phyloP scores from a whole-genome alignment of 305 asterid genomes.

The Solanum aculeatissimum region DNA sequence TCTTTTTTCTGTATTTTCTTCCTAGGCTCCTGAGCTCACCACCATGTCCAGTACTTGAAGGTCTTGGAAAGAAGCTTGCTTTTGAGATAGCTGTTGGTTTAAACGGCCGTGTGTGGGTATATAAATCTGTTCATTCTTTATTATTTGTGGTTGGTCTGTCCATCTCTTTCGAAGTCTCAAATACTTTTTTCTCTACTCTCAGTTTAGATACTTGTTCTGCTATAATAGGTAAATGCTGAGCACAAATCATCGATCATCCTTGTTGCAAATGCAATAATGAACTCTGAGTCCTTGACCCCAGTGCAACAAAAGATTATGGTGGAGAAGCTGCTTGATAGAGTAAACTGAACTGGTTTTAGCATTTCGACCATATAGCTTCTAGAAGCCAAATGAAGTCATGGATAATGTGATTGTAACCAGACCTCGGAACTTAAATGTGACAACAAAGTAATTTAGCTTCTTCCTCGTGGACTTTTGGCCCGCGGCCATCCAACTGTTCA shows the following conservation, averaged over 20 bases:
- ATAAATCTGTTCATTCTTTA: constrained; percentile 1
- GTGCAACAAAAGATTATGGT: constrained; percentile 80
- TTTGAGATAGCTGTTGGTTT: constrained; percentile 92
- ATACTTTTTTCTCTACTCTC: not conserved
- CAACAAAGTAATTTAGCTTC: not conserved
- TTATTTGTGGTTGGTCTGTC: not conserved
- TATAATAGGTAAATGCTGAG: constrained; percentile 66
- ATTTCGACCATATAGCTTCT: not conserved
- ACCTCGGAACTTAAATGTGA: not conserved
- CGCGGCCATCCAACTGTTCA: not conserved
- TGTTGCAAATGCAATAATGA: constrained; percentile 74
- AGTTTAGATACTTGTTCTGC: not conserved
- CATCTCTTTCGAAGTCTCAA: not conserved
- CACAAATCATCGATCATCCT: constrained; percentile 55
- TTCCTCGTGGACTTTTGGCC: not conserved
- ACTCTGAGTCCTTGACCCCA: constrained; percentile 66
- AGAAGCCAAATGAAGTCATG: not conserved
- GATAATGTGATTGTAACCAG: not conserved
- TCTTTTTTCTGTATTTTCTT: constrained; percentile 1
- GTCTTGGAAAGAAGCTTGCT: constrained; percentile 85
- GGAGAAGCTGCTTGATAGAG: constrained; percentile 62
- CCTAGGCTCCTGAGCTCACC: constrained; percentile 74
- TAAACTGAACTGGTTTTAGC: constrained; percentile 21
- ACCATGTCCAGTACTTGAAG: constrained; percentile 80
- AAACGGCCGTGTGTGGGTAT: constrained; percentile 97